Evolutionary conservation across 2,329 filamentous ascomycete genomes (phyloP), one percentile per base, ranked within the genome.

Genomic region (Ambrosiella cleistominuta): DNA sequence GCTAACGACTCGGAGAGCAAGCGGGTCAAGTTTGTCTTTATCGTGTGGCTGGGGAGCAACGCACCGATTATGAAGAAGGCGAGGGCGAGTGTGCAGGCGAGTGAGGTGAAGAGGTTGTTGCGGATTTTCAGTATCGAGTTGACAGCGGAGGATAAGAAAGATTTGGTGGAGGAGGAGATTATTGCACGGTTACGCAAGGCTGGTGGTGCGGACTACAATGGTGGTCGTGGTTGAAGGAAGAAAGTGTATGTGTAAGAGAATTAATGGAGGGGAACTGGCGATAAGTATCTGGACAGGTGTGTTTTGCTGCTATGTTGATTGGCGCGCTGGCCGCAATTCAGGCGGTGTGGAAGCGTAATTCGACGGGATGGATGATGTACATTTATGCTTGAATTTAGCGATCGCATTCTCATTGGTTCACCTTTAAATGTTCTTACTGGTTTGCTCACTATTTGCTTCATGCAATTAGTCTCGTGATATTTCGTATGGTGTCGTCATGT

Each of bases 151-250:
- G 79, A 83, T 64, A 74, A 71, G 68, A 69, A 70, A 36, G 83
- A 86, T 65, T 67, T 86, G 58, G 75, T 78, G 15, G 79, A 82
- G 69, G 70, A 72, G 62, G 80, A 82, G 17, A 75, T 86, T 56
- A 79, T 85, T 13, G 67, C 74, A 61, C 70, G 76, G 65, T 68
- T 85, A 69, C 72, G 82, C 67, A 82, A 79, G 71, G 81, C 78
- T 3, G 83, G 83, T 58, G 83, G 83, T 38, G 82, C 82, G 13
- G 83, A 86, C 68, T 86, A 85, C 74, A 82, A 85, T 65, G 81
- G 82, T 7, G 82, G 78, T 9, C 69, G 80, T 62, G 80, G 78
- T 7, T 80, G 51, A 45, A 57, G 19, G 15, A 42, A 17, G 44
- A 17, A 13, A 6, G 44, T 47, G 44, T 47, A 47, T 47, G 44